Evolutionary conservation across 2,329 filamentous ascomycete species (phyloP).

Genomic region (Fonsecaea erecta): DNA sequence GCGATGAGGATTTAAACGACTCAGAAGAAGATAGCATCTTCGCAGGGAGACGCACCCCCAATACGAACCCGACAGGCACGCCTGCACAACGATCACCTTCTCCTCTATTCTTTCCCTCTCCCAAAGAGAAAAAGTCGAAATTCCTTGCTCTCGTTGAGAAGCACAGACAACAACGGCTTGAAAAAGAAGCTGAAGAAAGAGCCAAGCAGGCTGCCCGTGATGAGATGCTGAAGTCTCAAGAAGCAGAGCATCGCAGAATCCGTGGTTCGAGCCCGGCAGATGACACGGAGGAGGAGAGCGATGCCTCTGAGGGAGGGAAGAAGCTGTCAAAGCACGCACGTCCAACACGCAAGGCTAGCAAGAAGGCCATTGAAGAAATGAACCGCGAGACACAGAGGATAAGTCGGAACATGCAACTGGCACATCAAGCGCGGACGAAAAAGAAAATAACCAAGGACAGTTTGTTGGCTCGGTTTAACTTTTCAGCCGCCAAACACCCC

Average conservation of each 20-base stretch:
- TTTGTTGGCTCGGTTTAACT: constrained; percentile 84
- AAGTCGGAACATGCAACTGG: constrained; percentile 84
- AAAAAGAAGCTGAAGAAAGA: constrained; percentile 63
- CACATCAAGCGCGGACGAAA: constrained; percentile 85
- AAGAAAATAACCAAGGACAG: constrained; percentile 87
- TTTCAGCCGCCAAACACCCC: constrained; percentile 43
- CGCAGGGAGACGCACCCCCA: constrained; percentile 33
- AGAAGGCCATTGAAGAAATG: constrained; percentile 94
- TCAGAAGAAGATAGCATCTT: constrained; percentile 4
- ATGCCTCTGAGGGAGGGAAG: constrained; percentile 64
- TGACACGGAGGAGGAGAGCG: constrained; percentile 58
- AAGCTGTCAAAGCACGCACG: constrained; percentile 64
- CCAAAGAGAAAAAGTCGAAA: constrained; percentile 54
- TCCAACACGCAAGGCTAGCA: constrained; percentile 83
- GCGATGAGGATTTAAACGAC: not conserved
- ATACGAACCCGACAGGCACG: constrained; percentile 33
- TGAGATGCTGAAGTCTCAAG: constrained; percentile 38
- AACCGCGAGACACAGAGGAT: constrained; percentile 91
- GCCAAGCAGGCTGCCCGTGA: constrained; percentile 47
- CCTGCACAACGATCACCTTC: constrained; percentile 41
- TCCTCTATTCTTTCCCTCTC: constrained; percentile 49
- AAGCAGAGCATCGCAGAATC: constrained; percentile 39
- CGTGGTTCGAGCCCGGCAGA: constrained; percentile 42
- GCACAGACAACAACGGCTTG: constrained; percentile 73
- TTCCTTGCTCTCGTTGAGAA: constrained; percentile 74